These are phyloP conservation scores for Acacia pycnantha DNA, from an alignment of 331 rosid genomes.

Conservation along the genomic window DNA sequence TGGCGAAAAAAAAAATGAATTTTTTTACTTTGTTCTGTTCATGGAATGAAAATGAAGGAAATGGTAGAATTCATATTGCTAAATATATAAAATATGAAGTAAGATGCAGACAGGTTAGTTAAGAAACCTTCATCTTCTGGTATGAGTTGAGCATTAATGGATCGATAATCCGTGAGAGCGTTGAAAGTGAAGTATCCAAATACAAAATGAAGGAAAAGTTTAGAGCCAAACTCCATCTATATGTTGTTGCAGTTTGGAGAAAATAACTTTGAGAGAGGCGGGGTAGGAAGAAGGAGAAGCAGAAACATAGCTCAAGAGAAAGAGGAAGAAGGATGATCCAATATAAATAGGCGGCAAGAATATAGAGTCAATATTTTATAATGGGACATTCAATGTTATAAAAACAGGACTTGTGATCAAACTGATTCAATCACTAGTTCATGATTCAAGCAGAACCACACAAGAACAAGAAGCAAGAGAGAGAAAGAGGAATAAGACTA, in stretches of 20 bases:
- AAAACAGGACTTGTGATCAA: no score
- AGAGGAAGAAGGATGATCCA: not conserved
- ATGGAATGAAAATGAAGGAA: not conserved
- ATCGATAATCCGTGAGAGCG: slow-evolving; percentile 28
- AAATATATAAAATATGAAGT: no score
- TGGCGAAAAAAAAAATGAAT: not conserved
- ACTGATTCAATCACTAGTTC: no score
- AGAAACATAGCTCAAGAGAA: not conserved
- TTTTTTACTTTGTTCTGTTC: not conserved
- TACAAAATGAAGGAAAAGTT: slow-evolving; percentile 16
- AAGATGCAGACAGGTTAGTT: not conserved
- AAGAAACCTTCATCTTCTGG: not conserved
- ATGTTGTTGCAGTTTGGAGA: not conserved
- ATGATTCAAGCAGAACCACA: not conserved
- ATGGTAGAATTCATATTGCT: not conserved
- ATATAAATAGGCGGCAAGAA: no score
- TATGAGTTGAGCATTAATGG: not conserved
- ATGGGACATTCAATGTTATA: no score
- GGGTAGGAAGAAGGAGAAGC: not conserved
- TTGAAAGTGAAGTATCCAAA: slow-evolving; percentile 37
- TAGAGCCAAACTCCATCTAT: slow-evolving; percentile 33
- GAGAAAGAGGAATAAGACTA: not conserved
- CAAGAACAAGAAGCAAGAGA: not conserved
- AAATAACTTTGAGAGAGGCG: not conserved
- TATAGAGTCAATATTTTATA: no score